phyloP scores from a whole-genome alignment of 1,139 yeast genomes.

The Insectozyma bohioensis region DNA sequence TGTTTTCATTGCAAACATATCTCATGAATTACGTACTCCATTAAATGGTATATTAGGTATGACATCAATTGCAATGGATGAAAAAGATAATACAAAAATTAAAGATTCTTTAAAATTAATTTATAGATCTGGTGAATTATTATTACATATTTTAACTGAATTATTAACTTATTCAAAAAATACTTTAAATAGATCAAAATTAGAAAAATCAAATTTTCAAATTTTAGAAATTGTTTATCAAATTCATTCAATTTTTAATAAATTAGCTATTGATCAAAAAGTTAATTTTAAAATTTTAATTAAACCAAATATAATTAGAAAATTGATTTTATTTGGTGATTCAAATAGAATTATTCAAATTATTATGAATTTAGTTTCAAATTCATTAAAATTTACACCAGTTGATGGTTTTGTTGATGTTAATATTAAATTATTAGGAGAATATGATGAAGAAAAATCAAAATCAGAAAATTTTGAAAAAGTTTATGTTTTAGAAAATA shows the following conservation, averaged over 20 bases:
- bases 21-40: slow-evolving; percentile 94
- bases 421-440: slow-evolving; percentile 63
- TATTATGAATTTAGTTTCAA: slow-evolving; percentile 56
- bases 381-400: slow-evolving; percentile 78
- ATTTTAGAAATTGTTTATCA: slow-evolving; percentile 78
- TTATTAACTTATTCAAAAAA: slow-evolving; percentile 85
- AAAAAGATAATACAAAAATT: slow-evolving; percentile 62
- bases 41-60: slow-evolving; percentile 93
- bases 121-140: slow-evolving; percentile 82
- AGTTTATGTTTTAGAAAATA: slow-evolving; percentile 26
- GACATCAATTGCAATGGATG: slow-evolving; percentile 93
- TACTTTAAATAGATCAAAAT: slow-evolving; percentile 77
- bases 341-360: slow-evolving; percentile 84
- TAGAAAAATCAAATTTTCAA: slow-evolving; percentile 78
- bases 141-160: slow-evolving; percentile 85
- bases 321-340: slow-evolving; percentile 76
- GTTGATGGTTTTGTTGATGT: slow-evolving; percentile 80
- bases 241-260: slow-evolving; percentile 82
- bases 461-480: slow-evolving; percentile 29
- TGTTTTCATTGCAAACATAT: slow-evolving; percentile 90
- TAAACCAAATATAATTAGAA: slow-evolving; percentile 59
- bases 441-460: slow-evolving; percentile 55
- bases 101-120: slow-evolving; percentile 70
- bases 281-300: slow-evolving; percentile 62
- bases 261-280: slow-evolving; percentile 75